Evolutionary conservation across 371 early-diverging fungal genomes (phyloP).

Genomic region (Batrachochytrium dendrobatidis): DNA sequence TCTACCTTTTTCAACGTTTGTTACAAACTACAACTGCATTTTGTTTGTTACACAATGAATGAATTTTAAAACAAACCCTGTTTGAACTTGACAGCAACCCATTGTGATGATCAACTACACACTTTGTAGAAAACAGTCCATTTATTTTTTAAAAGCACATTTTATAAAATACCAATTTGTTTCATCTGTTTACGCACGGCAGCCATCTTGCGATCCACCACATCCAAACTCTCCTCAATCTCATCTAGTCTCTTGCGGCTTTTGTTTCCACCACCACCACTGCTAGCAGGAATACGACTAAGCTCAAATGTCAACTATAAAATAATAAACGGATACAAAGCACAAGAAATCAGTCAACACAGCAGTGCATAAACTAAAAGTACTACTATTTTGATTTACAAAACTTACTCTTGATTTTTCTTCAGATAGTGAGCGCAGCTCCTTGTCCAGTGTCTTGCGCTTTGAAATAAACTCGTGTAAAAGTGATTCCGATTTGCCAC

Average conservation of each 20-base stretch:
- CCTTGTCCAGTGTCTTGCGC: not conserved
- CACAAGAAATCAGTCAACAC: no score
- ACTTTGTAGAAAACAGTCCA: no score
- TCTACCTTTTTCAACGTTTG: no score
- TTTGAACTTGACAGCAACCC: no score
- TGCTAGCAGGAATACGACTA: constrained; percentile 7
- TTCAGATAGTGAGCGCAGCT: not conserved
- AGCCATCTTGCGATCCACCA: constrained; percentile 12
- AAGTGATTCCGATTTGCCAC: no score
- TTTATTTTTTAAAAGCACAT: not conserved
- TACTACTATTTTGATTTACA: not conserved
- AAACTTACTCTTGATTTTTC: not conserved
- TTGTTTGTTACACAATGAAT: no score
- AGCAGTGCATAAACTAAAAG: no score
- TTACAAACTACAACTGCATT: no score
- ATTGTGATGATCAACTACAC: no score
- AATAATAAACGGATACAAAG: not conserved
- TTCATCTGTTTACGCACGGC: constrained; percentile 9
- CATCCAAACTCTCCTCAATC: constrained; percentile 8
- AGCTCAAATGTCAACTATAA: constrained; percentile 13
- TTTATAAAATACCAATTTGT: constrained; percentile 4
- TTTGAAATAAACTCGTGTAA: no score
- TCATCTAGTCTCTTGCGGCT: constrained; percentile 3
- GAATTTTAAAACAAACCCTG: no score
- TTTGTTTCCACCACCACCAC: no score